Conservation (phyloP, 2,329 filamentous ascomycete species). For the Calonectria pseudoturangicola region DNA sequence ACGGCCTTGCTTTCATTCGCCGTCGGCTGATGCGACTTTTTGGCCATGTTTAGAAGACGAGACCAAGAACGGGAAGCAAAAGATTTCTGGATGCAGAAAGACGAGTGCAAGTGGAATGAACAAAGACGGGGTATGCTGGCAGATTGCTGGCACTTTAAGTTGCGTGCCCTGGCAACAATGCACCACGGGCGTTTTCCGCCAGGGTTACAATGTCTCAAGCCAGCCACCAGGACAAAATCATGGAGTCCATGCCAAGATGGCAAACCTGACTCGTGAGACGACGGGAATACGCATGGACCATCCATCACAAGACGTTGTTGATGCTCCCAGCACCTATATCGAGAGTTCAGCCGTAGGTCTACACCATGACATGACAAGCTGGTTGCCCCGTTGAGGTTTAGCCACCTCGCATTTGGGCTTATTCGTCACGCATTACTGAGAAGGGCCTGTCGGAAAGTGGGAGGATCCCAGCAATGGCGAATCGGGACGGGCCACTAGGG, state of each 20-base stretch:
- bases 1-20: slow-evolving; percentile 17
- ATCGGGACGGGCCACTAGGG: slow-evolving; percentile 17
- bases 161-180: no score
- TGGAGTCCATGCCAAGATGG: neutral
- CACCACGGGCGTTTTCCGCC: neutral
- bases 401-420: neutral
- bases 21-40: slow-evolving; percentile 20
- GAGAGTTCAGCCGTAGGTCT: neutral
- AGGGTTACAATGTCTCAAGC: neutral
- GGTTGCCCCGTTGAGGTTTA: neutral
- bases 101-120: neutral
- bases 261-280: neutral
- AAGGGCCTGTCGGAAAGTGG: slow-evolving; percentile 2
- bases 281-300: neutral
- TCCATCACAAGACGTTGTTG: neutral
- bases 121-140: neutral
- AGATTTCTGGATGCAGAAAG: neutral
- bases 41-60: slow-evolving; percentile 1
- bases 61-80: neutral
- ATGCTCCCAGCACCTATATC: neutral
- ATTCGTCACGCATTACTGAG: neutral
- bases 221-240: neutral
- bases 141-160: slow-evolving; percentile 13
- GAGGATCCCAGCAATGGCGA: slow-evolving; percentile 3
- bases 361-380: neutral